These are phyloP conservation scores for Candolleomyces aberdarensis DNA, from an alignment of 768 basidiomycete species.

Conservation along the genomic window DNA sequence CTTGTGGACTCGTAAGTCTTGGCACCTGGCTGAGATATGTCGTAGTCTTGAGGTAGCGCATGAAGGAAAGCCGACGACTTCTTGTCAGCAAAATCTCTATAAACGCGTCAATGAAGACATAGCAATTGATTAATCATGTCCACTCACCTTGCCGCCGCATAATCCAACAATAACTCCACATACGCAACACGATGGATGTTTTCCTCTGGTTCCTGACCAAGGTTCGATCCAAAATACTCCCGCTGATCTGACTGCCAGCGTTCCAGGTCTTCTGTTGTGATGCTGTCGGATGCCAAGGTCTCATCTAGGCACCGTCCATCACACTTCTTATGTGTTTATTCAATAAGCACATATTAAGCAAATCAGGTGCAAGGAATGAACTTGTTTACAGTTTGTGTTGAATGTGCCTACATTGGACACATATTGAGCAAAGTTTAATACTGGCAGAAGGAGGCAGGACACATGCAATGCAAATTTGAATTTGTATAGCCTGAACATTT, in stretches of 20 bases:
- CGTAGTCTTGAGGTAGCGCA: background rate
- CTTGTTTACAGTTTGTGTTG: too few species aligned
- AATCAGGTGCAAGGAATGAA: too few species aligned
- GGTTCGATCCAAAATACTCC: conserved; percentile 10
- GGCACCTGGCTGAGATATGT: background rate
- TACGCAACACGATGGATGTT: conserved; percentile 17
- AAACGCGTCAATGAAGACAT: background rate
- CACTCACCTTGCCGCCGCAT: background rate
- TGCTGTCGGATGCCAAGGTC: conserved; percentile 6
- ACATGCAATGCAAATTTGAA: too few species aligned
- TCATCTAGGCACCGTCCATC: background rate
- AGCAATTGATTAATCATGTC: background rate
- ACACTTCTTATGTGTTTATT: too few species aligned
- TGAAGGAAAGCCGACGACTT: background rate
- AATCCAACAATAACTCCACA: conserved; percentile 11
- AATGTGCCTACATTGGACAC: too few species aligned
- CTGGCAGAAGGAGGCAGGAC: background rate
- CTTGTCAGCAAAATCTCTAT: background rate
- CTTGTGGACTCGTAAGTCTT: background rate
- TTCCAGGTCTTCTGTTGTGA: conserved; percentile 7
- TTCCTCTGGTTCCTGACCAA: conserved; percentile 11
- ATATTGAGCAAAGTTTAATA: background rate
- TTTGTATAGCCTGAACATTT: too few species aligned
- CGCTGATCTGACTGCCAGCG: conserved; percentile 19
- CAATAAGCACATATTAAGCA: too few species aligned